Evolutionary conservation across 1,284 basidiomycete species (phyloP).

Genomic region (Ceratobasidium theobromae): DNA sequence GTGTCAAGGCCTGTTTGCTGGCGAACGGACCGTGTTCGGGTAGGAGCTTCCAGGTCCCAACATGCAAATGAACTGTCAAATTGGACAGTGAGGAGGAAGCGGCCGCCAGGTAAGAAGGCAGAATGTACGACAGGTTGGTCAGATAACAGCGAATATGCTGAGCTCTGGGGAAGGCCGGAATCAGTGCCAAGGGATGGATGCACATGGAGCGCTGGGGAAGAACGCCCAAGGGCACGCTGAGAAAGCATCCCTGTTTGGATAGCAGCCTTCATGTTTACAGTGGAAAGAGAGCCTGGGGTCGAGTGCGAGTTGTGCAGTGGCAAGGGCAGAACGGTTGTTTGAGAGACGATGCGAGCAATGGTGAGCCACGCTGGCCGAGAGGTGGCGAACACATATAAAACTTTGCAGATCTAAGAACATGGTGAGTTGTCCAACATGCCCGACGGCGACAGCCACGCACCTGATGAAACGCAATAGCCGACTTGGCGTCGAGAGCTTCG

Average conservation of each 20-base stretch:
- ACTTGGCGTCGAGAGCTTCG: constrained; percentile 18
- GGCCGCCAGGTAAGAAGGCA: constrained; percentile 31
- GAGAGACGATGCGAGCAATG: constrained; percentile 27
- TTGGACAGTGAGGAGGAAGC: constrained; percentile 32
- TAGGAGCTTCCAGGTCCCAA: constrained; percentile 26
- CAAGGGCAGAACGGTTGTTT: constrained; percentile 5
- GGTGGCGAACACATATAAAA: constrained; percentile 23
- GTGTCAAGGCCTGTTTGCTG: constrained; percentile 25
- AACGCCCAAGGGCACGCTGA: constrained; percentile 24
- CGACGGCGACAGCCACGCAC: not conserved
- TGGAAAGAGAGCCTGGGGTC: constrained; percentile 20
- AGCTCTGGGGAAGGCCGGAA: constrained; percentile 17
- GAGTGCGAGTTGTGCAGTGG: constrained; percentile 25
- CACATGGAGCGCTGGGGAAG: constrained; percentile 31
- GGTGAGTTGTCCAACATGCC: not conserved
- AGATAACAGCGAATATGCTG: constrained; percentile 24
- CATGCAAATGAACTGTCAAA: constrained; percentile 30
- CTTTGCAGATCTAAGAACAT: constrained; percentile 22
- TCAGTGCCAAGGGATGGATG: constrained; percentile 27
- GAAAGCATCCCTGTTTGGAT: constrained; percentile 14
- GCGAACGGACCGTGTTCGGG: constrained; percentile 26
- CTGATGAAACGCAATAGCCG: constrained; percentile 2
- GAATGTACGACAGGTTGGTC: constrained; percentile 26
- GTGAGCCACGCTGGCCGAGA: constrained; percentile 27
- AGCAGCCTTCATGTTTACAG: constrained; percentile 21